Base-by-base conservation (phyloP, 1,139 yeast genomes). In the Geotrichum siamense region DNA sequence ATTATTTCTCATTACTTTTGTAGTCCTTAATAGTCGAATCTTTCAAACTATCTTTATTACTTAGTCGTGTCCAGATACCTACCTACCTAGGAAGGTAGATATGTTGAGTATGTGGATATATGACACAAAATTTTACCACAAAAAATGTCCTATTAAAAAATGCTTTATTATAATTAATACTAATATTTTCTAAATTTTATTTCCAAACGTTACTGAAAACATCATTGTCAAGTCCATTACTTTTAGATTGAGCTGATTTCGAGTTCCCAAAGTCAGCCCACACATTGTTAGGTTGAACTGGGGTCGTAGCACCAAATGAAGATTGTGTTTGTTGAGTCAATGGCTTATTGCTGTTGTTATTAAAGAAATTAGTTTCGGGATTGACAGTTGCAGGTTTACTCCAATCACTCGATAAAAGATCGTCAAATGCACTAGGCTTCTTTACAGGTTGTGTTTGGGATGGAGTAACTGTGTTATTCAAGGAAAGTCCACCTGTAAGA, bases 131-230 rank as follows among this genome's bases (percentile, higher is more conserved):
- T n/a, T n/a, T n/a, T n/a, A n/a, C n/a, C n/a, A n/a, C n/a, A n/a
- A n/a, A n/a, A n/a, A n/a, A n/a, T n/a, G n/a, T n/a, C n/a, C n/a
- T n/a, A n/a, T n/a, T n/a, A n/a, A n/a, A n/a, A n/a, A n/a, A n/a
- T n/a, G n/a, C n/a, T n/a, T n/a, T n/a, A n/a, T n/a, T n/a, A n/a
- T n/a, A n/a, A n/a, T n/a, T n/a, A n/a, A n/a, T n/a, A n/a, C n/a
- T n/a, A n/a, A n/a, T n/a, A n/a, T n/a, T n/a, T n/a, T n/a, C n/a
- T n/a, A n/a, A n/a, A n/a, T n/a, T n/a, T n/a, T 53, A 61, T 45
- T 58, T 60, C 91, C 89, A 82, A 6, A 82, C 87, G 58, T 77
- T 78, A 44, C 75, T 74, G 59, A 79, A 79, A 32, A 78, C 65
- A 52, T 82, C 89, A 50, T 81, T 85, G 71, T 61, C 41, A 4